Evolutionary conservation across 257 asterid genomes (phyloP).

Genomic region (Rehmannia glutinosa): DNA sequence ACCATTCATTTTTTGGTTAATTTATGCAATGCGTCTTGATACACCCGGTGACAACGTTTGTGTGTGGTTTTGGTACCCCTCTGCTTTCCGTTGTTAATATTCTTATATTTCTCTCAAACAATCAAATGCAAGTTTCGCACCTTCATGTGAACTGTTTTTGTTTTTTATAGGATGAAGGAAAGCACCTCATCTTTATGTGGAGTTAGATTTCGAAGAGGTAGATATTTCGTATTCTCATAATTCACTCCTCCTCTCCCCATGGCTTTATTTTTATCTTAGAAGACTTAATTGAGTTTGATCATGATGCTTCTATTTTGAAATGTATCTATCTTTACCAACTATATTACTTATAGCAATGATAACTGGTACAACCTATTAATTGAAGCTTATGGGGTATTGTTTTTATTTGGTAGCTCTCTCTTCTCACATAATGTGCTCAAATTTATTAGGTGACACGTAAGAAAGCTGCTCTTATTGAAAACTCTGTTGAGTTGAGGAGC

Average conservation of each 20-base stretch:
- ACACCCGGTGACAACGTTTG: not conserved
- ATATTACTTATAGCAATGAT: not conserved
- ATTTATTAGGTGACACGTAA: constrained; percentile 72
- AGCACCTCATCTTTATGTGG: constrained; percentile 81
- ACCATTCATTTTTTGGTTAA: not conserved
- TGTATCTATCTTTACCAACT: not conserved
- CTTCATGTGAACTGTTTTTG: constrained; percentile 8
- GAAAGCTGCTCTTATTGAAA: constrained; percentile 86
- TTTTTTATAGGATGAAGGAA: constrained; percentile 85
- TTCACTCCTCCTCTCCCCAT: not conserved
- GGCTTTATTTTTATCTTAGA: not conserved
- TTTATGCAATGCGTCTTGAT: constrained; percentile 1
- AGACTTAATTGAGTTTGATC: not conserved
- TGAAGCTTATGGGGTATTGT: not conserved
- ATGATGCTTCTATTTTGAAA: not conserved
- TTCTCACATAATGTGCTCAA: constrained; percentile 12
- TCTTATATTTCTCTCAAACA: not conserved
- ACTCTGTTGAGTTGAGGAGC: constrained; percentile 53
- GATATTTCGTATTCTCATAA: not conserved
- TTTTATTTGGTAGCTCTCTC: constrained; percentile 6
- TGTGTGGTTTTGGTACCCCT: not conserved
- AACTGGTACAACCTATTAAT: not conserved
- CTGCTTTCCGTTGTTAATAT: not conserved
- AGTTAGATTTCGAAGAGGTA: constrained; percentile 95
- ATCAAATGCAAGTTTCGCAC: not conserved